Percentiles rank a stretch among this genome's conserved stretches.
Conservation (phyloP, 2,329 filamentous ascomycete species). For the Exophiala lecanii-corni region DNA sequence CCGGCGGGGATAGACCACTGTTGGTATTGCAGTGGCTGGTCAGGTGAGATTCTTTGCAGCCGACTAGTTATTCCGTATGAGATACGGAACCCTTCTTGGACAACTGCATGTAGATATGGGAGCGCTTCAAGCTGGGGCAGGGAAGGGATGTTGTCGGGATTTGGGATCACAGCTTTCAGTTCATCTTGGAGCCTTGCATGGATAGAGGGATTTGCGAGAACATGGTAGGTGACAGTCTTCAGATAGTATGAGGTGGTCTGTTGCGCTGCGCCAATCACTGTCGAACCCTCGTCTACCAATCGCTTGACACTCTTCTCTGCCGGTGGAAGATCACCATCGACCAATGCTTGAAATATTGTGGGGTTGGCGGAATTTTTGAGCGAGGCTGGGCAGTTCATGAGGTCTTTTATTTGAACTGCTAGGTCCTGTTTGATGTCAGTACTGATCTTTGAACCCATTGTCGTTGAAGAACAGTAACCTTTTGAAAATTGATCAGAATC, state of each 20-base stretch:
- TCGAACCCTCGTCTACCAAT: conserved; percentile 14
- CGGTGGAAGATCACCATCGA: conserved; percentile 13
- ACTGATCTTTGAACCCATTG: too few species aligned
- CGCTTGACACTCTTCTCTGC: conserved; percentile 15
- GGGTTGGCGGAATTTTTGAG: too few species aligned
- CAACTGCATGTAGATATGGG: conserved; percentile 31
- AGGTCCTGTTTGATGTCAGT: too few species aligned
- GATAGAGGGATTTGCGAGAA: conserved; percentile 7
- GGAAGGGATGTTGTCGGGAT: conserved; percentile 11
- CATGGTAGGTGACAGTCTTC: conserved; percentile 10
- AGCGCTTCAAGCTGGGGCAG: conserved; percentile 27
- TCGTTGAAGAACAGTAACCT: too few species aligned
- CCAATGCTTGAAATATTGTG: conserved; percentile 20
- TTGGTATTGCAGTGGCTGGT: conserved; percentile 14
- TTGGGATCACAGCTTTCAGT: conserved; percentile 5
- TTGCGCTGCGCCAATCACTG: conserved; percentile 15
- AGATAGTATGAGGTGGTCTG: conserved; percentile 16
- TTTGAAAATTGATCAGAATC: too few species aligned
- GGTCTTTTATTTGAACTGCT: too few species aligned
- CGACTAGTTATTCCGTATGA: conserved; percentile 30
- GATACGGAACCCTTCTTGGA: conserved; percentile 34
- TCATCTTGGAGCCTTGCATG: conserved; percentile 10
- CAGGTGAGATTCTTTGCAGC: conserved; percentile 27
- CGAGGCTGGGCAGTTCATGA: too few species aligned
- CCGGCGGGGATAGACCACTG: too few species aligned